These are phyloP conservation scores for Epichloe amarillans DNA, from an alignment of 2,329 filamentous ascomycete genomes.

Conservation along the genomic window DNA sequence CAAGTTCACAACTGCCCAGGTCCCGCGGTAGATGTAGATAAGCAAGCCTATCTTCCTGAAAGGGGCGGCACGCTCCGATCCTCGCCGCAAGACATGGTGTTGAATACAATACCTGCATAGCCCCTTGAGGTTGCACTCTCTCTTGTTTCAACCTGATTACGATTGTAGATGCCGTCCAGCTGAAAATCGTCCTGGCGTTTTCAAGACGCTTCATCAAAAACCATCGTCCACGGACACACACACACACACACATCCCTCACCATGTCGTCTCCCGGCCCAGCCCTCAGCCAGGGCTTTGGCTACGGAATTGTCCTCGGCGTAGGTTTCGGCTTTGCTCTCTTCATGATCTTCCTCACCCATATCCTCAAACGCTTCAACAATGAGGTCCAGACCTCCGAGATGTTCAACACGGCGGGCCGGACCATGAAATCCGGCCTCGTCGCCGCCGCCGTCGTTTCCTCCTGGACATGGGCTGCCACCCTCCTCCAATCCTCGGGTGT, in stretches of 20 bases:
- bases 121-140: too few species aligned
- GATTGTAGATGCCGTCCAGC: too few species aligned
- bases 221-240: too few species aligned
- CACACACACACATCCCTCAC: neutral
- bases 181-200: too few species aligned
- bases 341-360: constrained; percentile 63
- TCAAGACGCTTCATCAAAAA: too few species aligned
- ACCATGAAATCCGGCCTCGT: constrained; percentile 84
- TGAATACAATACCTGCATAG: too few species aligned
- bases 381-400: constrained; percentile 80
- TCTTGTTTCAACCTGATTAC: too few species aligned
- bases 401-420: constrained; percentile 79
- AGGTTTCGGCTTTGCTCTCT: constrained; percentile 59
- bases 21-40: too few species aligned
- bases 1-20: too few species aligned
- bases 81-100: too few species aligned
- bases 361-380: constrained; percentile 46
- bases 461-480: constrained; percentile 87
- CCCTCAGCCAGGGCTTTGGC: constrained; percentile 49
- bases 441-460: constrained; percentile 78
- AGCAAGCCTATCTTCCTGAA: too few species aligned
- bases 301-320: constrained; percentile 69
- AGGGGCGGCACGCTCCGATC: too few species aligned
- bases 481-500: constrained; percentile 69
- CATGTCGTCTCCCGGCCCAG: constrained; percentile 14